phyloP scores from a whole-genome alignment of 352 stramenopile genomes.

The Globisporangium carolinianum region DNA sequence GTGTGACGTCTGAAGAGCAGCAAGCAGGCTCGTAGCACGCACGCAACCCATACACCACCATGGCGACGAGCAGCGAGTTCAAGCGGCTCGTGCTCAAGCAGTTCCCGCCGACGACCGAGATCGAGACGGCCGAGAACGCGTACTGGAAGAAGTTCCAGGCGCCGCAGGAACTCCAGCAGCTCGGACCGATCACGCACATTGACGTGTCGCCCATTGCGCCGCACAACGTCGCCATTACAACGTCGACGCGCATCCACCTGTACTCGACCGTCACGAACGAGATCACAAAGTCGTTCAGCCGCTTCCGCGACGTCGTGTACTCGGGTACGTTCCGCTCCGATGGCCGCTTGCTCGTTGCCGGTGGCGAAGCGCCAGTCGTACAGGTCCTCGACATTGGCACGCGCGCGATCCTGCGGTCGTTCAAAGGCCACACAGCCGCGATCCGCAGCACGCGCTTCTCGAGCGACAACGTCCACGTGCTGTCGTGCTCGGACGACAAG shows the following conservation, averaged over 20 bases:
- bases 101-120: conserved; percentile 72
- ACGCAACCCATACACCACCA: conserved; percentile 8
- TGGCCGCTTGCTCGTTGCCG: conserved; percentile 82
- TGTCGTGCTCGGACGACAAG: conserved; percentile 89
- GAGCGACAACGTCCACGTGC: conserved; percentile 76
- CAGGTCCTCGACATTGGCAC: conserved; percentile 84
- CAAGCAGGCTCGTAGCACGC: background rate
- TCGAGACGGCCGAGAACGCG: conserved; percentile 69
- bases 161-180: conserved; percentile 76
- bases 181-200: conserved; percentile 80
- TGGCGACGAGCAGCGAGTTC: conserved; percentile 76
- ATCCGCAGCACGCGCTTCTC: conserved; percentile 79
- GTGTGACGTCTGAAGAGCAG: too few species aligned
- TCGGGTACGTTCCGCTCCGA: conserved; percentile 83
- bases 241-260: conserved; percentile 81
- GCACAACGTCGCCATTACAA: conserved; percentile 83
- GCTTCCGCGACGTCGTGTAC: conserved; percentile 85
- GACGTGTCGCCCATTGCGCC: conserved; percentile 73
- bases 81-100: conserved; percentile 85
- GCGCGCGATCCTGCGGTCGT: conserved; percentile 75
- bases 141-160: conserved; percentile 89
- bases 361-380: conserved; percentile 65
- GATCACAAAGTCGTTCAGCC: conserved; percentile 85
- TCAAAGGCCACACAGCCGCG: conserved; percentile 79
- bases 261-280: conserved; percentile 80